phyloP scores from a whole-genome alignment of 495 filamentous ascomycete species.

The Podospora didyma region DNA sequence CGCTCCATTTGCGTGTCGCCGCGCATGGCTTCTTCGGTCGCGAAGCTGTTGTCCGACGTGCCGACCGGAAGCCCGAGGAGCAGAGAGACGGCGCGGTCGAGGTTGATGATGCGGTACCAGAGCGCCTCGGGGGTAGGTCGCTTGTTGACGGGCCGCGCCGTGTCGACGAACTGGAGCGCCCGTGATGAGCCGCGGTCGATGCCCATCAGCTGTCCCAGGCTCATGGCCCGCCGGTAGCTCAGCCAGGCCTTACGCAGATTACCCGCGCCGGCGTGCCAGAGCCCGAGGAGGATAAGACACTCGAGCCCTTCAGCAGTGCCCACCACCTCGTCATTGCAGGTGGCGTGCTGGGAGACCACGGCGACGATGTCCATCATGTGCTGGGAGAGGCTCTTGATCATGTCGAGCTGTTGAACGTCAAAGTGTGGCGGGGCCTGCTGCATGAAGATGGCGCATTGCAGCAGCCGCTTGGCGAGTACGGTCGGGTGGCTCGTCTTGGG shows the following conservation, averaged over 20 bases:
- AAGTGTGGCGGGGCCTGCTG: conserved; percentile 37
- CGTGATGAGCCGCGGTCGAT: conserved; percentile 27
- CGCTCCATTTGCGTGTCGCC: conserved; percentile 25
- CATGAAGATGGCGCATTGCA: conserved; percentile 46
- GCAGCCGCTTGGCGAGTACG: conserved; percentile 40
- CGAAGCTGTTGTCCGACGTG: conserved; percentile 30
- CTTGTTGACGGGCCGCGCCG: conserved; percentile 12
- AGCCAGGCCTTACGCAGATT: conserved; percentile 46
- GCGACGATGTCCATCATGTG: conserved; percentile 34
- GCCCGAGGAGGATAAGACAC: conserved; percentile 30
- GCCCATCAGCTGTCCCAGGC: conserved; percentile 43
- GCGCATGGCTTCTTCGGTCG: conserved; percentile 24
- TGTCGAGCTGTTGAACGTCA: conserved; percentile 21
- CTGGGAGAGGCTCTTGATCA: conserved; percentile 26
- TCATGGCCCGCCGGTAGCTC: conserved; percentile 35
- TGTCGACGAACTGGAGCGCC: conserved; percentile 30
- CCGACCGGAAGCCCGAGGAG: conserved; percentile 40
- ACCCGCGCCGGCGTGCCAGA: conserved; percentile 41
- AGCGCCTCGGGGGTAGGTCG: conserved; percentile 19
- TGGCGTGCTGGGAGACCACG: conserved; percentile 36
- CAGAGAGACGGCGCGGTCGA: conserved; percentile 32
- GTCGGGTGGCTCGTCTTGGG: conserved; percentile 38
- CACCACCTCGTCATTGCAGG: conserved; percentile 48
- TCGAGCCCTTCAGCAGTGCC: conserved; percentile 43
- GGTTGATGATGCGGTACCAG: conserved; percentile 33